Evolutionary conservation across 768 basidiomycete species (phyloP), one percentile per base, ranked within the genome.

Genomic region (Xanthoconium stramineum): DNA sequence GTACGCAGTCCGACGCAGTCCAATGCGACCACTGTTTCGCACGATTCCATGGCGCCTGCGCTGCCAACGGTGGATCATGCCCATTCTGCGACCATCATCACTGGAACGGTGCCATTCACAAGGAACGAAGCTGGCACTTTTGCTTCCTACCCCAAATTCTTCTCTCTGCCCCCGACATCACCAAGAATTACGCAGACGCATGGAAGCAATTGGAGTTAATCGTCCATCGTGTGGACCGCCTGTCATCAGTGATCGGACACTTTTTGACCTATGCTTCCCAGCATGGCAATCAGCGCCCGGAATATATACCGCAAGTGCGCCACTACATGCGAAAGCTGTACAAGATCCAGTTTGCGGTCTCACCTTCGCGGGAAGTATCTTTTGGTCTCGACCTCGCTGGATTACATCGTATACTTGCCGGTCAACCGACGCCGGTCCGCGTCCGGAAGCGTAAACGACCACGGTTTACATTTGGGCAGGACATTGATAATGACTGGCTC

Each of bases 21-120:
- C 91, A 94, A 68, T 94, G 91, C 67, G 91, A 94, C 66, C 90
- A 93, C 62, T 94, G 91, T 59, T 89, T 82, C 68, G 91, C 91
- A 47, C 78, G 90, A 47, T 94, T 94, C 73, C 91, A 94, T 58
- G 90, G 89, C 6, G 79, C 84, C 47, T 93, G 91, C 63, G 91
- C 90, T 12, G 86, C 85, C 61, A 89, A 88, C 60, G 91, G 91
- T n/a, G 91, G 91, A 36, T 94, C 91, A 6, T 94, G 91, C 66
- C 91, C 91, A 0, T 94, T 94, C 76, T 94, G 91, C 61, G 91
- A 94, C 60, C 90, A 91, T 63, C 88, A 91, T 58, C 91, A 94
- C 65, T 93, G 91, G 91, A 91, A 93, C 62, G 91, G 91, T 19
- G 81, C 87, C 4, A 85, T 93, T 50, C 83, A 84, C 67, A 92